Evolutionary conservation across 257 asterid species (phyloP), one percentile per base, ranked within the genome.

Genomic region (Nicotiana knightiana): DNA sequence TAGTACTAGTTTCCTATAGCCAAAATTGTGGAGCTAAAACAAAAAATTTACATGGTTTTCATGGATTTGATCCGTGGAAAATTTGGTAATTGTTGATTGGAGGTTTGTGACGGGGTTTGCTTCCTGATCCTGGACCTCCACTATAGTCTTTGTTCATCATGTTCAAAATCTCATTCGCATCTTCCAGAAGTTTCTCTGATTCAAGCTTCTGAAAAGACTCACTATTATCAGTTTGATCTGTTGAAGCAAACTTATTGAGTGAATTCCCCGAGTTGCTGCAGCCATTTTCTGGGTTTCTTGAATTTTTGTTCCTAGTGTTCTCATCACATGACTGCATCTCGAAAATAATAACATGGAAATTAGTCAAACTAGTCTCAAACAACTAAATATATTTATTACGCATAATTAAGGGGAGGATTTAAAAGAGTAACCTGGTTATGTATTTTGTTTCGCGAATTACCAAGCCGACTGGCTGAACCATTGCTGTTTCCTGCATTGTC

Each of bases 51-150:
- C 11, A 48, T 75, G 16, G 4, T 75, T 51, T 75, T 28, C 54
- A 48, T 13, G 80, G 80, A 75, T 75, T 15, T 75, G 80, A 51
- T 79, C 11, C 55, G 57, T 82, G 84, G 39, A 80, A 63, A 37
- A 84, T 84, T 39, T 64, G 76, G 9, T 17, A 83, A 57, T 85
- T 82, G 63, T 80, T 82, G 64, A 85, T 82, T 33, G 84, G 84
- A 10, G 82, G 32, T 64, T 70, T 85, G 4, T 55, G 81, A 30
- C 21, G 68, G 3, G 66, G 73, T 16, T 46, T 18, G 54, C 58
- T 73, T 7, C 67, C 81, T 10, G 65, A 46, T 13, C 21, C n/a
- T 21, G 33, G 76, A 0, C 46, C 70, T 37, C 79, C 83, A 12
- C 18, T 4, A 21, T 86, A 86, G 63, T 86, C 83, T 28, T 48